Conservation (phyloP, 2,329 filamentous ascomycete genomes). For the Cladophialophora yegresii region DNA sequence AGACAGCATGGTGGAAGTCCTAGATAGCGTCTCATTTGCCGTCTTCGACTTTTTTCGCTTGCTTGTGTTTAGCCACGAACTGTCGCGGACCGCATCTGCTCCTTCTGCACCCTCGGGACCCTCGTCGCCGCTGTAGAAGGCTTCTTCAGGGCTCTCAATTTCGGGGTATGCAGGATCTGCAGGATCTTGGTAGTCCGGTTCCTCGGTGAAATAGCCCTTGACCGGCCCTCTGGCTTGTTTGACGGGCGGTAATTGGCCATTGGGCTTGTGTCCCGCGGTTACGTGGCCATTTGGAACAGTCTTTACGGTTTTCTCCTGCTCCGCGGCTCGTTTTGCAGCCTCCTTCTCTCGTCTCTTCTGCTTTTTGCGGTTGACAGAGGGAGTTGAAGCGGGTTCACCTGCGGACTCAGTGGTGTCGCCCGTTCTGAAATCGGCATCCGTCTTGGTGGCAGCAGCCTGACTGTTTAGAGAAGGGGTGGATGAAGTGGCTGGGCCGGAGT, state of each 20-base stretch:
- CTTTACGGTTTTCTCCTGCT: slow-evolving; percentile 47
- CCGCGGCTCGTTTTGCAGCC: slow-evolving; percentile 69
- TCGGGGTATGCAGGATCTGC: slow-evolving; percentile 44
- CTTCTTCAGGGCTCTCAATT: slow-evolving; percentile 54
- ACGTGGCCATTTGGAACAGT: slow-evolving; percentile 38
- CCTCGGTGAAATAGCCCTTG: slow-evolving; percentile 38
- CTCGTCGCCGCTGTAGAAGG: slow-evolving; percentile 60
- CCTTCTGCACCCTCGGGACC: slow-evolving; percentile 44
- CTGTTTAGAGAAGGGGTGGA: slow-evolving; percentile 34
- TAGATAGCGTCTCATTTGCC: slow-evolving; percentile 23
- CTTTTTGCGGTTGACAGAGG: slow-evolving; percentile 83
- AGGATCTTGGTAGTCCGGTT: slow-evolving; percentile 40
- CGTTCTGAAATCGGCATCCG: slow-evolving; percentile 35
- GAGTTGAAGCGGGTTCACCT: slow-evolving; percentile 38
- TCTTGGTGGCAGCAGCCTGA: slow-evolving; percentile 36
- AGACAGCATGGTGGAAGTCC: slow-evolving; percentile 41
- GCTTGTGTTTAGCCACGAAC: slow-evolving; percentile 35
- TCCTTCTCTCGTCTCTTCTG: slow-evolving; percentile 86
- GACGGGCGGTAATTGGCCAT: slow-evolving; percentile 30
- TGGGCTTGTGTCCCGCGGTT: slow-evolving; percentile 10
- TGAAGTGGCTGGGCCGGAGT: slow-evolving; percentile 15
- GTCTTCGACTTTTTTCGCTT: slow-evolving; percentile 40
- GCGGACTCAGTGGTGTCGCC: slow-evolving; percentile 40
- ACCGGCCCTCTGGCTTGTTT: slow-evolving; percentile 36
- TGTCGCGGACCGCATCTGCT: slow-evolving; percentile 36